phyloP scores from a whole-genome alignment of 2,329 filamentous ascomycete species.

The Mycosphaerella arachidis region DNA sequence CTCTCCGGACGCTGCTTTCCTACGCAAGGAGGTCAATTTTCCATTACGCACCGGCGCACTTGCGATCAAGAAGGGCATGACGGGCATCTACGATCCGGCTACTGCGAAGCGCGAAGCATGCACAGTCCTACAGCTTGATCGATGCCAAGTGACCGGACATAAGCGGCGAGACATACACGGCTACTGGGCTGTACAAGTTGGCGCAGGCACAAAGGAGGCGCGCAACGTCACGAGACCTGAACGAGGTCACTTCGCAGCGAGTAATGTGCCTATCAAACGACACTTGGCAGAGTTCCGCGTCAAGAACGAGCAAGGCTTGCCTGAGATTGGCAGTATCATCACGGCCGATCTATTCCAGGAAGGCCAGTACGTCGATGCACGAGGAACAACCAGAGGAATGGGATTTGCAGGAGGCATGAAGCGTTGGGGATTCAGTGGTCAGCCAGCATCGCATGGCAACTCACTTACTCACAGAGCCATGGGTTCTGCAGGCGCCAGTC shows the following conservation, averaged over 20 bases:
- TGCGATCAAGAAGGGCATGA: slow-evolving; percentile 93
- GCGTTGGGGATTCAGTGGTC: slow-evolving; percentile 81
- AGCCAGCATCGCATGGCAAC: slow-evolving; percentile 90
- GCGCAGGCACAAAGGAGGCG: slow-evolving; percentile 67
- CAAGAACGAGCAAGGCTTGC: slow-evolving; percentile 64
- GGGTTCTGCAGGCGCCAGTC: slow-evolving; percentile 82
- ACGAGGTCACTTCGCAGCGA: slow-evolving; percentile 81
- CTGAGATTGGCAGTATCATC: slow-evolving; percentile 70
- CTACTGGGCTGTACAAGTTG: slow-evolving; percentile 92
- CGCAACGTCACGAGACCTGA: slow-evolving; percentile 75
- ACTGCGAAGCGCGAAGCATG: slow-evolving; percentile 75
- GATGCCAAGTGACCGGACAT: slow-evolving; percentile 81
- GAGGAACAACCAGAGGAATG: slow-evolving; percentile 75
- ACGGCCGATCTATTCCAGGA: slow-evolving; percentile 85
- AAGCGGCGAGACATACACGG: slow-evolving; percentile 79
- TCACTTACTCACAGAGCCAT: slow-evolving; percentile 90
- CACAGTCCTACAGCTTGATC: slow-evolving; percentile 89
- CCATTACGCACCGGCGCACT: slow-evolving; percentile 74
- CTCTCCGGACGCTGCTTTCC: slow-evolving; percentile 55
- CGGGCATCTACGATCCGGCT: slow-evolving; percentile 72
- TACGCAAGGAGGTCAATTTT: slow-evolving; percentile 54
- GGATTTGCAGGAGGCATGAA: slow-evolving; percentile 99
- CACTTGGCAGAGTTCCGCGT: slow-evolving; percentile 86
- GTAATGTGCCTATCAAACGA: slow-evolving; percentile 77
- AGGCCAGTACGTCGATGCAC: slow-evolving; percentile 86